Percentiles rank a stretch among this genome's conserved stretches.
Evolutionary conservation across 148 eudicot genomes (phyloP).

Genomic region (Nepenthes gracilis): DNA sequence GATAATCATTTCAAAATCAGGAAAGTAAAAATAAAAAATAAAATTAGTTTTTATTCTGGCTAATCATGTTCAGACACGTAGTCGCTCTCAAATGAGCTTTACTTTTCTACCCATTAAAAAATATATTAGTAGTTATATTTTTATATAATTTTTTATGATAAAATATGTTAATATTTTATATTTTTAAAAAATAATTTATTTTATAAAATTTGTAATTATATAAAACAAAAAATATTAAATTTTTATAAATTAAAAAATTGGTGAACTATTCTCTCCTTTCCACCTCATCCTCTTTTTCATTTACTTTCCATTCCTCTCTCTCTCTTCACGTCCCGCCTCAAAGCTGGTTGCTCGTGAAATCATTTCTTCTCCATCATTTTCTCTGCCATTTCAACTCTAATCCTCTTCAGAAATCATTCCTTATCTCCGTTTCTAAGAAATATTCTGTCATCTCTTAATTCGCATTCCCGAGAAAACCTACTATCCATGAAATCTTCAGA

Average conservation of each 20-base stretch:
- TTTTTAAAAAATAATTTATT: no score
- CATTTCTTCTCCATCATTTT: constrained; percentile 11
- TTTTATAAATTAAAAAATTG: no score
- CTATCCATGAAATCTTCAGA: not conserved
- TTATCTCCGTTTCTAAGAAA: not conserved
- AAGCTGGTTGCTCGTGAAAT: constrained; percentile 2
- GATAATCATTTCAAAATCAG: constrained; percentile 3
- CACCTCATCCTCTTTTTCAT: no score
- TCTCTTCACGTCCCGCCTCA: not conserved
- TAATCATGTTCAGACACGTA: constrained; percentile 15
- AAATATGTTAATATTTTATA: no score
- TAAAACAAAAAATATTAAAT: no score
- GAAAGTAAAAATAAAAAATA: constrained; percentile 9
- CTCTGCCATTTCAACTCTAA: not conserved
- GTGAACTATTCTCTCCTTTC: no score
- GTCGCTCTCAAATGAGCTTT: constrained; percentile 29
- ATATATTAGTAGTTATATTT: no score
- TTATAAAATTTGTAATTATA: no score
- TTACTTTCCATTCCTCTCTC: not conserved
- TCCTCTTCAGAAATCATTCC: not conserved
- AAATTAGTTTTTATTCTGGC: constrained; percentile 9
- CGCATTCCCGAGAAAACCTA: constrained; percentile 11
- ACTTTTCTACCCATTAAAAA: not conserved
- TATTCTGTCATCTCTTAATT: not conserved
- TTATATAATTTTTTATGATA: no score